Conservation (phyloP, 2,329 filamentous ascomycete species). For the Achaetomium macrosporum region DNA sequence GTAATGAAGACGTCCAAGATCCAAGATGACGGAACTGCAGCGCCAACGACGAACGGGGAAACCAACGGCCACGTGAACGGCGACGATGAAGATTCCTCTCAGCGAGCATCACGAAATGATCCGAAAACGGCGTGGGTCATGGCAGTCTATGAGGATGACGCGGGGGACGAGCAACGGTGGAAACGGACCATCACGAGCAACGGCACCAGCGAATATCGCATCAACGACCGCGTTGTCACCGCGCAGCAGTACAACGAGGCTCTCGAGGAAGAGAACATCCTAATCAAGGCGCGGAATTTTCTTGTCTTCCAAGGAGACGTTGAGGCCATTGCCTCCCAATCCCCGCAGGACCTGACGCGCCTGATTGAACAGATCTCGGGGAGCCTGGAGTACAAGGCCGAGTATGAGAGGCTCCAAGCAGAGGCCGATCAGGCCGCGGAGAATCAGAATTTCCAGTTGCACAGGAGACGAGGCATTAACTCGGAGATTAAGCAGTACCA, state of each 20-base stretch:
- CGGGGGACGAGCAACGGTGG: conserved; percentile 91
- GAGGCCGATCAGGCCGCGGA: conserved; percentile 83
- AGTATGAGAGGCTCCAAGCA: conserved; percentile 85
- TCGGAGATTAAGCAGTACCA: conserved; percentile 97
- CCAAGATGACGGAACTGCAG: conserved; percentile 80
- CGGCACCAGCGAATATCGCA: conserved; percentile 90
- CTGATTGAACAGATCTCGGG: conserved; percentile 97
- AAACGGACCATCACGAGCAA: conserved; percentile 87
- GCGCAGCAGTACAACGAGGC: conserved; percentile 91
- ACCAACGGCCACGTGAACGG: conserved; percentile 56
- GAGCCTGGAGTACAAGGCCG: conserved; percentile 86
- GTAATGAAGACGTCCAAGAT: conserved; percentile 89
- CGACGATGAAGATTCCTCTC: conserved; percentile 48
- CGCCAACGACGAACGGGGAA: conserved; percentile 52
- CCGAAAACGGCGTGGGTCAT: conserved; percentile 97
- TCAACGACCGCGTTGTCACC: conserved; percentile 85
- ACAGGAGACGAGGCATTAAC: conserved; percentile 88
- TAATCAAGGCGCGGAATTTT: conserved; percentile 97
- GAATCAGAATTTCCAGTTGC: conserved; percentile 81
- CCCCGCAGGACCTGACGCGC: conserved; percentile 84
- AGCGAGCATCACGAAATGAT: conserved; percentile 67
- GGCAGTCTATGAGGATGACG: conserved; percentile 97
- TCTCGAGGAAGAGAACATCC: conserved; percentile 87
- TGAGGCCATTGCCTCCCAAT: conserved; percentile 92
- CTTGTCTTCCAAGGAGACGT: conserved; percentile 98